Conservation (phyloP, 805 yeast genomes). For the Kodamaea lidongshanica region DNA sequence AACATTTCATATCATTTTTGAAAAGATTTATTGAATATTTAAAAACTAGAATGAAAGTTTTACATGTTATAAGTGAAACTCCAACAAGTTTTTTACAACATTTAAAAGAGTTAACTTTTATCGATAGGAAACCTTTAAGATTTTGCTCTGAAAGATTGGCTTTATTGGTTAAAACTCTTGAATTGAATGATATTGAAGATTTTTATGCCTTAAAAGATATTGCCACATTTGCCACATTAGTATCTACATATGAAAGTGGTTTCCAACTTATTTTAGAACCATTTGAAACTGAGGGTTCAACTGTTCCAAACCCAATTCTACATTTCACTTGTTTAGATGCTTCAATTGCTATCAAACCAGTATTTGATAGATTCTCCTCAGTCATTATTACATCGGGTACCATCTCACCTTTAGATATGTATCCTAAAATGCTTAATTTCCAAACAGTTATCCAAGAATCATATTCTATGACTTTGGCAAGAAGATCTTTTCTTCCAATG, state of each 20-base stretch:
- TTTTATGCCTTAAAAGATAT: conserved; percentile 89
- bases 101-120: conserved; percentile 85
- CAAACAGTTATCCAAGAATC: conserved; percentile 92
- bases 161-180: conserved; percentile 81
- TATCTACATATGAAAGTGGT: conserved; percentile 91
- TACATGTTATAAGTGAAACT: conserved; percentile 97
- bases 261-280: conserved; percentile 91
- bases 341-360: conserved; percentile 94
- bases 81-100: conserved; percentile 91
- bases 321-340: conserved; percentile 96
- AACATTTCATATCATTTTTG: conserved; percentile 90
- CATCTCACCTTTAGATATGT: conserved; percentile 97
- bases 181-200: conserved; percentile 83
- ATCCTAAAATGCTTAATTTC: conserved; percentile 92
- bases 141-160: conserved; percentile 92
- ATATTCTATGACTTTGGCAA: conserved; percentile 90
- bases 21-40: conserved; percentile 90
- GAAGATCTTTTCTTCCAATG: conserved; percentile 90
- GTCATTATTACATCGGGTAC: conserved; percentile 97
- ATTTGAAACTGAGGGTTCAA: conserved; percentile 84
- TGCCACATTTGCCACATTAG: conserved; percentile 93
- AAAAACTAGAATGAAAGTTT: conserved; percentile 94
- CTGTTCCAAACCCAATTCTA: conserved; percentile 94
- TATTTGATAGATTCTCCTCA: conserved; percentile 85
- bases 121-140: conserved; percentile 83